A percentile compares a stretch with the other conserved stretches of the same genome.
These are phyloP conservation scores for Nasturtium officinale DNA, from an alignment of 345 rosid genomes.

Conservation along the genomic window DNA sequence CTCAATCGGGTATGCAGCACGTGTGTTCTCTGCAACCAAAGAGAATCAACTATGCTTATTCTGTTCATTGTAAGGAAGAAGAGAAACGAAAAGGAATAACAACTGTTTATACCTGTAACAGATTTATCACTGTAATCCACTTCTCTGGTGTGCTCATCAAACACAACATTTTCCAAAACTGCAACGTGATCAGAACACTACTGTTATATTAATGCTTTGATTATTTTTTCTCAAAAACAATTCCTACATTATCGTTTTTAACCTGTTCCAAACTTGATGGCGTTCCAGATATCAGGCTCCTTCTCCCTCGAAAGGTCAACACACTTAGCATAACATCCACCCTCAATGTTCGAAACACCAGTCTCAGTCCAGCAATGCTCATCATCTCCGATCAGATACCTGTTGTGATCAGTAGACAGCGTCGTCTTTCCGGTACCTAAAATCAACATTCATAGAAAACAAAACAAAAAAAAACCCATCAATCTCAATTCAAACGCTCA, in stretches of 20 bases:
- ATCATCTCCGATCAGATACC: conserved; percentile 93
- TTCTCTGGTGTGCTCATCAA: conserved; percentile 87
- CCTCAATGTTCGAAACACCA: conserved; percentile 98
- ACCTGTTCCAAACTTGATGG: conserved; percentile 97
- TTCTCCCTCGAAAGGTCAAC: conserved; percentile 88
- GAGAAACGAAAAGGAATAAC: background rate
- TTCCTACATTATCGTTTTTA: background rate
- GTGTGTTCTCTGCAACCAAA: conserved; percentile 74
- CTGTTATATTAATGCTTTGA: conserved; percentile 3
- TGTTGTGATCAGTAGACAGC: conserved; percentile 88
- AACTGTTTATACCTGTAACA: conserved; percentile 63
- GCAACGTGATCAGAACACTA: conserved; percentile 6
- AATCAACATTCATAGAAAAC: conserved; percentile 4
- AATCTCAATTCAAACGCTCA: conserved; percentile 14
- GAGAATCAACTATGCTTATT: background rate
- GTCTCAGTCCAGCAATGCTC: conserved; percentile 94
- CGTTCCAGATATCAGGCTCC: conserved; percentile 97
- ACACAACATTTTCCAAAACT: conserved; percentile 95
- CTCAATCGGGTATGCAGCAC: conserved; percentile 94
- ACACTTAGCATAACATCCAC: conserved; percentile 98
- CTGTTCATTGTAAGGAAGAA: background rate
- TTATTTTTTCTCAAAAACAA: background rate
- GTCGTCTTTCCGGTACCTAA: conserved; percentile 96
- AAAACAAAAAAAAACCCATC: background rate
- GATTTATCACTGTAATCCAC: conserved; percentile 89